Evolutionary conservation across 148 eudicot species (phyloP).

Genomic region (Rhododendron kiyosumense): DNA sequence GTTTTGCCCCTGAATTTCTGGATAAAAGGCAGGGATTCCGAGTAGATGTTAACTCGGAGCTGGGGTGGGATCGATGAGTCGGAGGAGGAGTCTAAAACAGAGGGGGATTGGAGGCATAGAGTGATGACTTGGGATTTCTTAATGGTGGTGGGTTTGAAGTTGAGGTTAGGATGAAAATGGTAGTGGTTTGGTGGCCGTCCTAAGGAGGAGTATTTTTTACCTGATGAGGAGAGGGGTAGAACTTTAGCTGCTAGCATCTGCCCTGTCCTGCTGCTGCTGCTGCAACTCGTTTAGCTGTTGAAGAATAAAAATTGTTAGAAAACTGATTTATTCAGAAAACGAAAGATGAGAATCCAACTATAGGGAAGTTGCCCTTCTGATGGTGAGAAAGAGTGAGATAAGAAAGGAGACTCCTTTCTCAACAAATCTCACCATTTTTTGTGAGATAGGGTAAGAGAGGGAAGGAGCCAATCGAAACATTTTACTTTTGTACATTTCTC

Average conservation of each 20-base stretch:
- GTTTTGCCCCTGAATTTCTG: conserved; percentile 78
- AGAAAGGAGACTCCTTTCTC: too few species aligned
- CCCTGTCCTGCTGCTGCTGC: not conserved
- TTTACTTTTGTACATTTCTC: too few species aligned
- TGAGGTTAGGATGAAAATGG: not conserved
- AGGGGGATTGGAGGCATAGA: not conserved
- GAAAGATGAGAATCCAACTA: not conserved
- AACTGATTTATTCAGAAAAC: not conserved
- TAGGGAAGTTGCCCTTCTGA: not conserved
- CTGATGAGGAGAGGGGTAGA: not conserved
- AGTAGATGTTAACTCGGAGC: conserved; percentile 55
- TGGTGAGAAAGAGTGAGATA: too few species aligned
- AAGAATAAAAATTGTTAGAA: not conserved
- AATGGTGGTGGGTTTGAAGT: not conserved
- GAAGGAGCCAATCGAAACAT: too few species aligned
- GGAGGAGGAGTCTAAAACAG: not conserved
- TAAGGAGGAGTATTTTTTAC: not conserved
- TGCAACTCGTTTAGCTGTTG: not conserved
- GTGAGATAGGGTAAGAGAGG: too few species aligned
- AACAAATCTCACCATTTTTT: too few species aligned
- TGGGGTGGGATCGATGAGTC: not conserved
- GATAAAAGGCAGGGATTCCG: conserved; percentile 73
- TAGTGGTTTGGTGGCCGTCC: not conserved
- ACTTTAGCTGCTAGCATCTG: not conserved
- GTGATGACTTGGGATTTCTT: not conserved